These are phyloP conservation scores for Strobilomyces dryophilus DNA, from an alignment of 768 basidiomycete species.

Conservation along the genomic window DNA sequence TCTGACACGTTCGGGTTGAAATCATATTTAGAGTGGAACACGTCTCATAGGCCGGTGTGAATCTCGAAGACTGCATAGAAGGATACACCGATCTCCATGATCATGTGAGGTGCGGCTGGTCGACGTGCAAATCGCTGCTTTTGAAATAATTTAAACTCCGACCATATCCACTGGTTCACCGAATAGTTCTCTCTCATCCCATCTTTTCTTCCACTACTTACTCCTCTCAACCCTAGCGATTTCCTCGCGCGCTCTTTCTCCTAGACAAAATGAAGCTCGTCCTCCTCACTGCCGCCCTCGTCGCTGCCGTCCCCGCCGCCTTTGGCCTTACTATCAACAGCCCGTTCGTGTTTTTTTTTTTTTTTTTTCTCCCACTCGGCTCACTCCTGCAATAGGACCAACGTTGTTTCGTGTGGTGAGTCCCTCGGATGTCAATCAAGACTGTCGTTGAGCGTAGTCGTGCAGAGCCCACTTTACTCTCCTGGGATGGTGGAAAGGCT, in stretches of 20 bases:
- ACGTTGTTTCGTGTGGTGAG: conserved; percentile 50
- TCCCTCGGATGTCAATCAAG: neutral
- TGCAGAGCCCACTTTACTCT: conserved; percentile 56
- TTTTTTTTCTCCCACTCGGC: neutral
- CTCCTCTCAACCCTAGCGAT: conserved; percentile 1
- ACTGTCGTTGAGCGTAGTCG: neutral
- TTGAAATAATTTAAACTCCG: conserved; percentile 29
- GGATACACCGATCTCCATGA: neutral
- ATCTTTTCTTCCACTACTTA: conserved; percentile 1
- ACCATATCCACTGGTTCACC: conserved; percentile 6
- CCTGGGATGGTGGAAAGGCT: conserved; percentile 46
- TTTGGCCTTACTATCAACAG: conserved; percentile 59
- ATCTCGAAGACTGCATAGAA: neutral
- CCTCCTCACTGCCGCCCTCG: conserved; percentile 27
- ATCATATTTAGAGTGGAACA: neutral
- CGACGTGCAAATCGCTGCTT: neutral
- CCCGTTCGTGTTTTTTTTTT: conserved; percentile 44
- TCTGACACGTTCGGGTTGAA: neutral
- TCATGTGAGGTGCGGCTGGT: neutral
- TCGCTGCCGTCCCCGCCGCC: conserved; percentile 32
- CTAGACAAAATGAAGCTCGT: conserved; percentile 35
- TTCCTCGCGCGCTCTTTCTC: conserved; percentile 17
- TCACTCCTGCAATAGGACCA: conserved; percentile 27
- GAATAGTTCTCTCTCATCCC: neutral
- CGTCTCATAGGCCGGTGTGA: neutral